Evolutionary conservation across 495 filamentous ascomycete species (phyloP).

Genomic region (Neurospora sp.): DNA sequence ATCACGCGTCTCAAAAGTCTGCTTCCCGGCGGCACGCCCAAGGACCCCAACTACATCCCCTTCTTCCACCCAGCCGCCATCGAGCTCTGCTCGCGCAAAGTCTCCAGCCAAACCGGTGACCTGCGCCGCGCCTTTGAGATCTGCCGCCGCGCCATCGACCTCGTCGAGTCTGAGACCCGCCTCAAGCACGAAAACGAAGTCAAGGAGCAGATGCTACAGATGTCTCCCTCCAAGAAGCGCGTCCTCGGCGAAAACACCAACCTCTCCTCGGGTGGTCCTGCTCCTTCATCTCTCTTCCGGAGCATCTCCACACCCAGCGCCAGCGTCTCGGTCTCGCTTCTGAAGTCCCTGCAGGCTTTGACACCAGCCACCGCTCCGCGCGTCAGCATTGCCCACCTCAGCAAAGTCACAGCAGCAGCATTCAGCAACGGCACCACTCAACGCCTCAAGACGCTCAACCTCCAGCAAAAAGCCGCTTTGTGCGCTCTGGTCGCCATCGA

Average conservation of each 20-base stretch:
- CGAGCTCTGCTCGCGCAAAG: conserved; percentile 86
- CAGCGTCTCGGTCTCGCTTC: conserved; percentile 21
- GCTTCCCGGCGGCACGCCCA: conserved; percentile 36
- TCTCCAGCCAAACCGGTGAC: conserved; percentile 87
- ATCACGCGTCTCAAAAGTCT: conserved; percentile 71
- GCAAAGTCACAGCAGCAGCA: conserved; percentile 73
- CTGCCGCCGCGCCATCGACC: conserved; percentile 77
- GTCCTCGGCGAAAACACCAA: conserved; percentile 37
- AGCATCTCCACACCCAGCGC: background rate
- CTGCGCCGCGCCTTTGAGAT: conserved; percentile 93
- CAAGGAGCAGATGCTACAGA: conserved; percentile 39
- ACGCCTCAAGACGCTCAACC: conserved; percentile 74
- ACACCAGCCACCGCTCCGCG: conserved; percentile 71
- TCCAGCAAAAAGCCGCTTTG: conserved; percentile 93
- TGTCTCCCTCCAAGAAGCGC: conserved; percentile 30
- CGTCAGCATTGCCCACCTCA: conserved; percentile 81
- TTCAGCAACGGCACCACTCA: conserved; percentile 79
- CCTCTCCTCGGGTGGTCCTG: conserved; percentile 32
- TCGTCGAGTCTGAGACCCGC: conserved; percentile 75
- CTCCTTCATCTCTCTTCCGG: conserved; percentile 14
- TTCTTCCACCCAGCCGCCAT: conserved; percentile 91
- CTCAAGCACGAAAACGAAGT: conserved; percentile 48
- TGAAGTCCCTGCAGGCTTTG: conserved; percentile 47
- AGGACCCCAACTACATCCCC: conserved; percentile 51
- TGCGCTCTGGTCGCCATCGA: conserved; percentile 80